Base-by-base conservation (phyloP, 2,329 filamentous ascomycete species). In the Xylariaceae sp. region DNA sequence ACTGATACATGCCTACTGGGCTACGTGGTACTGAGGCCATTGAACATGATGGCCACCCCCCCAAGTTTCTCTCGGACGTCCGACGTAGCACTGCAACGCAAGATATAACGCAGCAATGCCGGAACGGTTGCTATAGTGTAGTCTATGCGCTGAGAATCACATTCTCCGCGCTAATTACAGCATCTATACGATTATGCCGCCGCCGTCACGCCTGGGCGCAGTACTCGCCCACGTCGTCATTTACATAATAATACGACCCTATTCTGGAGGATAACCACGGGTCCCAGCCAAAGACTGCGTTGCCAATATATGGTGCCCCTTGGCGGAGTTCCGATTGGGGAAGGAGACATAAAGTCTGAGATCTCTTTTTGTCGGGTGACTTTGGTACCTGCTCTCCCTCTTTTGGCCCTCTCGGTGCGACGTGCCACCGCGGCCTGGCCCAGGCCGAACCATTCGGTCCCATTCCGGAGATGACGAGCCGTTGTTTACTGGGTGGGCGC, bases 391-490 rank as follows among this genome's bases (percentile, higher is more conserved):
- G 32, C 6, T 10, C 32, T 18, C 21, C n/a, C 29, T 19, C 26
- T 29, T 16, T 34, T 19, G 26, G 16, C 16, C 15, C 45, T 32
- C 43, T 34, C 39, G 15, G 43, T 54, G 34, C 37, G 30, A 54
- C 52, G 43, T 54, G 43, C 52, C 48, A 50, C 47, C 21, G 36
- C 36, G 45, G 26, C 21, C 39, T 53, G 16, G 50, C 26, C 34
- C 39, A 41, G 41, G 41, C 21, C 41, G 41, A 43, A 26, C 39
- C 30, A 34, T 48, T 54, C 45, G 44, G 53, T 36, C 47, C 48
- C 53, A 47, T 55, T 51, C 30, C 53, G 49, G 53, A 55, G 49
- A 55, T 55, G 48, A 55, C 21, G 46, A 53, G 21, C 42, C 34
- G 30, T 37, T 34, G 13, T 9, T 47, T 36, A 16, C n/a, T 10